A percentile compares a stretch with the other conserved stretches of the same genome.
Conservation (phyloP, 2,329 filamentous ascomycete genomes). For the Chaetomium olivaceum region DNA sequence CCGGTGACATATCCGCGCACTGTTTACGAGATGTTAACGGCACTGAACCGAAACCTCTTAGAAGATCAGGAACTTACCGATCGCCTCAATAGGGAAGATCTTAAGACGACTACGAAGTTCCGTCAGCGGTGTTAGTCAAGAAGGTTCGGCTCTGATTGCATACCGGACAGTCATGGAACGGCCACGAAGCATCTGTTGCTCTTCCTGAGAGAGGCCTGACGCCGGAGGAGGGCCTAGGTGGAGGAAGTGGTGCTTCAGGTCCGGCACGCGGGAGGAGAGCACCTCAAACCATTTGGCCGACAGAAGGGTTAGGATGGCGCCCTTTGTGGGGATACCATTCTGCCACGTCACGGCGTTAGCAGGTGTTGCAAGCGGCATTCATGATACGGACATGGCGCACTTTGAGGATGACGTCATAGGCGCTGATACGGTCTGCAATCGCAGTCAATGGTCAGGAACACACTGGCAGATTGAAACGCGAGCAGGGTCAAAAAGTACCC, state of each 20-base stretch:
- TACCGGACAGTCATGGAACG: constrained; percentile 64
- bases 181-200: constrained; percentile 56
- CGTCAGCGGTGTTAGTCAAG: neutral
- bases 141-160: neutral
- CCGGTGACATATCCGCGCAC: constrained; percentile 91
- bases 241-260: constrained; percentile 55
- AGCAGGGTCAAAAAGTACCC: neutral
- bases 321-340: constrained; percentile 63
- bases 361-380: neutral
- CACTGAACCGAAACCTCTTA: too few relatives aligned
- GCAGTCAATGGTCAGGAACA: neutral
- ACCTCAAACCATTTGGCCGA: constrained; percentile 57
- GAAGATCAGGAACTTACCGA: constrained; percentile 39
- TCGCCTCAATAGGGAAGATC: constrained; percentile 78
- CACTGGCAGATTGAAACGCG: neutral
- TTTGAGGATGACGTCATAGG: constrained; percentile 77
- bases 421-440: constrained; percentile 69
- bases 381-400: neutral
- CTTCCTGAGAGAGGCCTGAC: constrained; percentile 39
- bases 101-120: constrained; percentile 63
- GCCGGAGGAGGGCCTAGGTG: constrained; percentile 44
- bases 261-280: constrained; percentile 47
- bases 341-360: neutral
- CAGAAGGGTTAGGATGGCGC: constrained; percentile 50
- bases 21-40: neutral